phyloP scores from a whole-genome alignment of 805 yeast species.

The Cyberlindnera suaveolens region DNA sequence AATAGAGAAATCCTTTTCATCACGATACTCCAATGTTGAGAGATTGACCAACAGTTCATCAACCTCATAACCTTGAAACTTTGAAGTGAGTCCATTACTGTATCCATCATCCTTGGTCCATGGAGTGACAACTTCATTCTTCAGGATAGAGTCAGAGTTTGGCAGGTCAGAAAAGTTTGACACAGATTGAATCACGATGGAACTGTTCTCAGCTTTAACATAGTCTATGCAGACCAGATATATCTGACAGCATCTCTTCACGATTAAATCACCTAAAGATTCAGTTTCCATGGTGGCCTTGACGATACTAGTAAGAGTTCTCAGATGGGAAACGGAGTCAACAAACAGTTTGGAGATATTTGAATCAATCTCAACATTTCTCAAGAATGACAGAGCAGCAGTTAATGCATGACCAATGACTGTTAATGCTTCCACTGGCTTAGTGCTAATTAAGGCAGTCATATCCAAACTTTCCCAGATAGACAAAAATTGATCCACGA shows the following conservation, averaged over 20 bases:
- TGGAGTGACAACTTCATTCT: slow-evolving; percentile 14
- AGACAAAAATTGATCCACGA: slow-evolving; percentile 50
- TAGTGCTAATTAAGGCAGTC: slow-evolving; percentile 1
- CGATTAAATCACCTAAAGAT: slow-evolving; percentile 26
- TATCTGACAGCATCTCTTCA: slow-evolving; percentile 39
- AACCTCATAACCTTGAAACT: slow-evolving; percentile 29
- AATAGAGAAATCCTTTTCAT: slow-evolving; percentile 13
- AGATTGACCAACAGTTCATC: slow-evolving; percentile 32
- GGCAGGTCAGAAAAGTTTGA: slow-evolving; percentile 37
- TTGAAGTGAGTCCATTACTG: slow-evolving; percentile 50
- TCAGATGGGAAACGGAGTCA: slow-evolving; percentile 17
- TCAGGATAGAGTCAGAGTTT: slow-evolving; percentile 12
- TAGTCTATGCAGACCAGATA: slow-evolving; percentile 29
- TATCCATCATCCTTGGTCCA: slow-evolving; percentile 32
- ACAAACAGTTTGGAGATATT: slow-evolving; percentile 46
- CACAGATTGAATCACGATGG: slow-evolving; percentile 30
- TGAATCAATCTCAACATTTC: slow-evolving; percentile 33
- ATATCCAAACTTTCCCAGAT: slow-evolving; percentile 55
- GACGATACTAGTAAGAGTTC: slow-evolving; percentile 8
- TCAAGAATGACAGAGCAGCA: slow-evolving; percentile 47
- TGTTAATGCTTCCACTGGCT: slow-evolving; percentile 33
- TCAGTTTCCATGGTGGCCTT: slow-evolving; percentile 3
- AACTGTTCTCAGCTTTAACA: slow-evolving; percentile 20
- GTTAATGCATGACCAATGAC: slow-evolving; percentile 54
- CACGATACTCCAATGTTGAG: slow-evolving; percentile 3